A percentile compares a stretch with the other conserved stretches of the same genome.
Conservation (phyloP, 2,329 filamentous ascomycete genomes). For the Colletotrichum karsti region DNA sequence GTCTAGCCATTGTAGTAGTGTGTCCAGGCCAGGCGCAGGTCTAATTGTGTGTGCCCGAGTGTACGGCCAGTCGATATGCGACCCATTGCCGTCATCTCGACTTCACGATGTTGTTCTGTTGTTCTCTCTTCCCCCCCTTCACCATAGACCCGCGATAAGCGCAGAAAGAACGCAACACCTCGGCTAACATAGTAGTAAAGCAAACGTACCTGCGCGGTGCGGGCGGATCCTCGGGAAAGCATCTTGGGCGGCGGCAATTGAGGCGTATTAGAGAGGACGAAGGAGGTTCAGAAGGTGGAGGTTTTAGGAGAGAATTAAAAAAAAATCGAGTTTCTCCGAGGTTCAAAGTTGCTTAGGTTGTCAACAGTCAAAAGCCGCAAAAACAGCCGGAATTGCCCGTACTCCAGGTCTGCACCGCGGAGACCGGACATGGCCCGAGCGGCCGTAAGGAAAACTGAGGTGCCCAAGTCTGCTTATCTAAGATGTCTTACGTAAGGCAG, state of each 20-base stretch:
- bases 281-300: conserved; percentile 5
- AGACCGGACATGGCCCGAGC: too few species aligned
- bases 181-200: too few species aligned
- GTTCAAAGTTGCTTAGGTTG: conserved; percentile 14
- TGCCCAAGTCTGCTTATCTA: too few species aligned
- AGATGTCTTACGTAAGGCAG: too few species aligned
- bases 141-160: background rate
- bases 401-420: too few species aligned
- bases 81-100: background rate
- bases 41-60: background rate
- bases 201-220: conserved; percentile 67
- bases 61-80: background rate
- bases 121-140: background rate
- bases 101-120: background rate
- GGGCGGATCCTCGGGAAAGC: conserved; percentile 66
- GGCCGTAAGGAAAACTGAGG: too few species aligned
- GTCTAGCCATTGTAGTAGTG: conserved; percentile 29
- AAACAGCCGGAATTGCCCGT: background rate
- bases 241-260: conserved; percentile 50
- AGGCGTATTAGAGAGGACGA: conserved; percentile 18
- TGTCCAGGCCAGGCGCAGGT: background rate
- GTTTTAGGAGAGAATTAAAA: conserved; percentile 15
- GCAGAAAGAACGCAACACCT: conserved; percentile 3
- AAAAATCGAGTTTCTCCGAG: conserved; percentile 22
- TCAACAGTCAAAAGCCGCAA: conserved; percentile 27